phyloP scores from a whole-genome alignment of 2,329 filamentous ascomycete genomes.

The Paecilomyces fulvus region DNA sequence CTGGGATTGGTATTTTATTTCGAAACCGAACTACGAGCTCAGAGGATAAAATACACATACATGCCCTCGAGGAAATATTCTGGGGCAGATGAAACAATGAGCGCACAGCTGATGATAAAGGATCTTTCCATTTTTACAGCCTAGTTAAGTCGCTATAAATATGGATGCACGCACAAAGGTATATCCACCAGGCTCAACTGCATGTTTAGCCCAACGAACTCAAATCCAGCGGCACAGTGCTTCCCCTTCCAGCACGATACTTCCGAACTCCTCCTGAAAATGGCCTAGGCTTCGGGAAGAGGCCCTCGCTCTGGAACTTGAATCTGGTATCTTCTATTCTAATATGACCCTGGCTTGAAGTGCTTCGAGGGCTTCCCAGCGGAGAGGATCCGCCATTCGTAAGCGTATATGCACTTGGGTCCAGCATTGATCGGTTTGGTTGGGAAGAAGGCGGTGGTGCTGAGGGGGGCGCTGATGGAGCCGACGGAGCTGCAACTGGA shows the following conservation, averaged over 20 bases:
- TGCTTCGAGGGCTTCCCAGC: conserved; percentile 16
- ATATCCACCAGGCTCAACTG: conserved; percentile 7
- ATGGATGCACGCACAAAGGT: neutral
- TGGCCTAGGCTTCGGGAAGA: conserved; percentile 75
- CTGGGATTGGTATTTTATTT: too few species aligned
- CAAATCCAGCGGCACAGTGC: conserved; percentile 86
- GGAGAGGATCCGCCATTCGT: conserved; percentile 47
- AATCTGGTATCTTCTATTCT: conserved; percentile 71
- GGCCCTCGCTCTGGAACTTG: conserved; percentile 74
- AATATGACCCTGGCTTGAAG: conserved; percentile 24
- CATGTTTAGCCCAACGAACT: conserved; percentile 28
- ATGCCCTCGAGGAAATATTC: too few species aligned
- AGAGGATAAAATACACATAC: too few species aligned
- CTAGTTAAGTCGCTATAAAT: neutral
- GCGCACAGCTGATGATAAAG: neutral
- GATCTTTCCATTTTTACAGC: neutral
- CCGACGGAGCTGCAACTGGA: conserved; percentile 32
- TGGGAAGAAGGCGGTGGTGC: conserved; percentile 34
- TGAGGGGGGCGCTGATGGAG: conserved; percentile 22
- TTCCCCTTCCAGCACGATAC: conserved; percentile 85
- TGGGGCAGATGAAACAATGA: neutral
- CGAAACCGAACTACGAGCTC: too few species aligned
- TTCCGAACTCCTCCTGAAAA: conserved; percentile 66
- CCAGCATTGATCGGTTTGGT: conserved; percentile 53
- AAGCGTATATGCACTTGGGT: conserved; percentile 69